These are phyloP conservation scores for Blastocystis sp. DNA, from an alignment of 352 stramenopile species.

Conservation along the genomic window DNA sequence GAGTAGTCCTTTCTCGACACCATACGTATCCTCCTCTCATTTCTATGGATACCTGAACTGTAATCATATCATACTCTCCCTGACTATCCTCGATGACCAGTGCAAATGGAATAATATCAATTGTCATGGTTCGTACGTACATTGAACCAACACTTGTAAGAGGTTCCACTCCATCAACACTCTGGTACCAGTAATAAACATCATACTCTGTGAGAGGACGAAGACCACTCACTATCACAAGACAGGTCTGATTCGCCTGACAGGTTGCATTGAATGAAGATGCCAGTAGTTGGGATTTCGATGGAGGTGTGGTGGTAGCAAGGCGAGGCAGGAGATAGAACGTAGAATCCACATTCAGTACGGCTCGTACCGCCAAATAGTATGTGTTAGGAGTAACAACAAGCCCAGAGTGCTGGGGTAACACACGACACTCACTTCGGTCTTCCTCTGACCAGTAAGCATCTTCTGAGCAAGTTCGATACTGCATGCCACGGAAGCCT, in stretches of 20 bases:
- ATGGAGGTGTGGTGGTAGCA: not conserved
- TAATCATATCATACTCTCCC: not conserved
- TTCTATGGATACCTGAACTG: constrained; percentile 13
- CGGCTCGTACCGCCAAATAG: not conserved
- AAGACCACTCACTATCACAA: not conserved
- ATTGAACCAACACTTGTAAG: not conserved
- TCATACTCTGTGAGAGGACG: constrained; percentile 21
- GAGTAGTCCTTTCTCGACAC: not conserved
- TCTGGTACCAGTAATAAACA: constrained; percentile 50
- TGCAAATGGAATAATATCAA: constrained; percentile 18
- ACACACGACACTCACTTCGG: not conserved
- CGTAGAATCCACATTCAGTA: not conserved
- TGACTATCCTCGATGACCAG: not conserved
- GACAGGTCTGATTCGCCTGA: not conserved
- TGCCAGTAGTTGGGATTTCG: not conserved
- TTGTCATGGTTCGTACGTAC: not conserved
- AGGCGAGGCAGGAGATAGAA: constrained; percentile 14
- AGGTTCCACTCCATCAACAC: constrained; percentile 11
- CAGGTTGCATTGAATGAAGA: not conserved
- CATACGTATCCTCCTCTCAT: constrained; percentile 22
- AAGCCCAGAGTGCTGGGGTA: not conserved
- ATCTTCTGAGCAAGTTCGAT: constrained; percentile 15
- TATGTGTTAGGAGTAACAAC: not conserved
- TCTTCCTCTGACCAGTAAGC: constrained; percentile 27
- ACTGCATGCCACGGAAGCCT: constrained; percentile 25